Base-by-base conservation (phyloP, 1,139 yeast species). In the Magnusiomyces starmeri region DNA sequence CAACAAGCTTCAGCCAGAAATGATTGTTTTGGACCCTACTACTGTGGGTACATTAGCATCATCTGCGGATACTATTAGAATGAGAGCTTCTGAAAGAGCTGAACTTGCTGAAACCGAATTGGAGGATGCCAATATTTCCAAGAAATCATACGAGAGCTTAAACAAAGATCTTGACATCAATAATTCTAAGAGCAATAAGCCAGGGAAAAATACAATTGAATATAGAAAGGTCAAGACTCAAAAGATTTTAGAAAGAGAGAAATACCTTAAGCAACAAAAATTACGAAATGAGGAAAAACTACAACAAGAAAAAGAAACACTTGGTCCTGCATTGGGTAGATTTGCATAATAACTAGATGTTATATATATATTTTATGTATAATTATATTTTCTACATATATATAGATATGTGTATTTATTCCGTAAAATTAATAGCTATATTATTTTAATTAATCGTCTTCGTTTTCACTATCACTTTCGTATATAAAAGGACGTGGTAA, bases 1-100 rank as follows among this genome's bases (percentile, higher is more conserved):
- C 68, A 87, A 92, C 71, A 94, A 94, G 71, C 75, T 94, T 59
- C 83, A 87, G 59, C 94, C 97, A 3, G 97, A 90, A 66, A 83
- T 96, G 71, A 92, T 94, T 57, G 75, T 95, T 1, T 74, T 92
- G 62, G 96, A 92, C 73, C 98, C 98, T 55, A 79, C 77, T 63
- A 80, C 78, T 51, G 85, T 94, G 61, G 99, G 98, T 60, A 78
- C 82, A 14, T 89, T 92, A 26, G 92, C 89, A 62, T 78, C 78
- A 59, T 75, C 84, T 55, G 83, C 92, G 4, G 75, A 78, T 34
- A 71, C 75, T 42, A 73, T 78, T 51, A 77, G 96, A 61, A 71
- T 85, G 63, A 78, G 79, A 50, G 82, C 88, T 0, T 78, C 79
- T 34, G 52, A 56, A 46, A 51, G 59, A 12, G 56, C 50, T 14